Evolutionary conservation across 495 filamentous ascomycete genomes (phyloP), one percentile per base, ranked within the genome.

Genomic region (Saxophila tyrrhenica): DNA sequence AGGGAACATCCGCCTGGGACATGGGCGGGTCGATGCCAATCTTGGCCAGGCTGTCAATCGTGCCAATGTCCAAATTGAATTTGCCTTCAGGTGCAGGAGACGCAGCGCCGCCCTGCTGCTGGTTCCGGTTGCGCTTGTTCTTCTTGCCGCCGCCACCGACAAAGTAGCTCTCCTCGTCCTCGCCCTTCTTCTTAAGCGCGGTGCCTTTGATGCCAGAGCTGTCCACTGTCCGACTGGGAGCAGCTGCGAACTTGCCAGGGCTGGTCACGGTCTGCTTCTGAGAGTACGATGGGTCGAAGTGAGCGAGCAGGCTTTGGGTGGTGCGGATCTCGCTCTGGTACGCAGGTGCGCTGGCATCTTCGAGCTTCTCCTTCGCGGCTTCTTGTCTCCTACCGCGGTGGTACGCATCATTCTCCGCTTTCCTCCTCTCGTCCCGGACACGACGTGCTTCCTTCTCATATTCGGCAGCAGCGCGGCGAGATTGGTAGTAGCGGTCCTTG

Each of bases 291-390:
- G 92, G 89, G 67, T 97, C 89, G 62, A 97, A 89, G 78, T 88
- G 90, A 48, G 83, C 82, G 54, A 96, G 84, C 10, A 99, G 75
- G 64, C 80, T 83, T 69, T 90, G 83, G 35, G 87, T 87, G 48
- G 84, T 83, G 44, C 87, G 76, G 64, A 99, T 94, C 73, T 97
- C 87, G 54, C 94, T 87, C 44, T 84, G 73, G 72, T 87, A 99
- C 41, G 92, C 92, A 0, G 80, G 89, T 58, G 82, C 77, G 51
- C 86, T 90, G 55, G 94, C 92, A 71, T 95, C 90, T 66, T 89
- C 90, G 46, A 95, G 79, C 69, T 87, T 85, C 74, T 90, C 76
- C 49, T 77, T 78, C 19, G 92, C 92, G 25, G 86, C 75, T 71
- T 90, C 85, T 73, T 84, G 89, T 70, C 82, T 79, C 73, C 84